phyloP scores from a whole-genome alignment of 495 filamentous ascomycete species.

The Elaphomyces granulatus region DNA sequence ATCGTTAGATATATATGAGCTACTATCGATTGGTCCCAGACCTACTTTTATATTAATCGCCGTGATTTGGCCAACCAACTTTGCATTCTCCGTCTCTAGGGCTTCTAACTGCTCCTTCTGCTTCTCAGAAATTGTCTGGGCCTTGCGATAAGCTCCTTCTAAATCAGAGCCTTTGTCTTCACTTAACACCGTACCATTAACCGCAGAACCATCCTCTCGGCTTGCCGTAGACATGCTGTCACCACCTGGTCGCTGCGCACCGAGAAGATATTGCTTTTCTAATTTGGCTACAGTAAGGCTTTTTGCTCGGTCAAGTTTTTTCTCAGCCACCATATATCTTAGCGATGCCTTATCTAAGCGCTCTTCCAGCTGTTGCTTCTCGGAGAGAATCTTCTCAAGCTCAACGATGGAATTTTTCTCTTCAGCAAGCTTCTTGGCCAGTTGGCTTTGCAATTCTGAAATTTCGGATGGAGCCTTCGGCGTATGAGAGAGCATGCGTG shows the following conservation, averaged over 20 bases:
- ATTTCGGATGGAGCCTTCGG: slow-evolving; percentile 43
- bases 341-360: slow-evolving; percentile 73
- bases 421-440: slow-evolving; percentile 57
- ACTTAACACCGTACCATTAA: slow-evolving; percentile 39
- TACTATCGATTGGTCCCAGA: too few species aligned
- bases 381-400: slow-evolving; percentile 56
- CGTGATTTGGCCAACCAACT: slow-evolving; percentile 63
- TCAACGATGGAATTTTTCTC: slow-evolving; percentile 71
- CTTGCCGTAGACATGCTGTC: slow-evolving; percentile 39
- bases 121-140: slow-evolving; percentile 56
- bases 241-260: slow-evolving; percentile 34
- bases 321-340: slow-evolving; percentile 87
- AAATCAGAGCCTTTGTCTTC: slow-evolving; percentile 40
- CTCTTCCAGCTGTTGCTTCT: slow-evolving; percentile 72
- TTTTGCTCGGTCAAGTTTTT: slow-evolving; percentile 74
- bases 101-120: slow-evolving; percentile 77
- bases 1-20: too few species aligned
- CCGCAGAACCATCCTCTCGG: slow-evolving; percentile 35
- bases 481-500: slow-evolving; percentile 36
- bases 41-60: slow-evolving; percentile 44
- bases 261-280: slow-evolving; percentile 72
- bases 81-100: slow-evolving; percentile 65
- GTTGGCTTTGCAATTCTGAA: slow-evolving; percentile 52
- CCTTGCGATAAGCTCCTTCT: slow-evolving; percentile 58
- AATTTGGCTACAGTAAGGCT: slow-evolving; percentile 84